Evolutionary conservation across 2,329 filamentous ascomycete genomes (phyloP).

Genomic region (Gremmenia infestans): DNA sequence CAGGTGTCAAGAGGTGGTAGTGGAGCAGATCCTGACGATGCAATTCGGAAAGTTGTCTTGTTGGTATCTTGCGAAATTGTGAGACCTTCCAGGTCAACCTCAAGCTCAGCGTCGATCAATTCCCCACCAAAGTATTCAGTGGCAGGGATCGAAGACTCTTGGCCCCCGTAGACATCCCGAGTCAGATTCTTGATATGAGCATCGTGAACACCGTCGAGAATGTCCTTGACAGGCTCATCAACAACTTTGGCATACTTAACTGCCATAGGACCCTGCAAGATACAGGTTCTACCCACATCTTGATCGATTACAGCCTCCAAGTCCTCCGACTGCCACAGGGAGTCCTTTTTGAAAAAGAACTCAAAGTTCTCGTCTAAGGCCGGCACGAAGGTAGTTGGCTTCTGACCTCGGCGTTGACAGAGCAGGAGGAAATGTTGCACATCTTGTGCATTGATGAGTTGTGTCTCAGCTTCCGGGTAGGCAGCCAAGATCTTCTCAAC

Average conservation of each 20-base stretch:
- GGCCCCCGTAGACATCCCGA: slow-evolving; percentile 71
- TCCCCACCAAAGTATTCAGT: slow-evolving; percentile 96
- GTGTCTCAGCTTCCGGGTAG: slow-evolving; percentile 81
- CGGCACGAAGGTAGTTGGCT: slow-evolving; percentile 94
- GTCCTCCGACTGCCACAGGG: slow-evolving; percentile 97
- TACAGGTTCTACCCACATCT: slow-evolving; percentile 93
- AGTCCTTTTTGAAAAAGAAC: slow-evolving; percentile 99
- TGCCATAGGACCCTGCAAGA: slow-evolving; percentile 90
- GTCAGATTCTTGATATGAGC: slow-evolving; percentile 78
- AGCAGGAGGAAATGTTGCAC: slow-evolving; percentile 94
- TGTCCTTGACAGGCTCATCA: slow-evolving; percentile 92
- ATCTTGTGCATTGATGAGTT: slow-evolving; percentile 97
- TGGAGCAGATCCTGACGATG: slow-evolving; percentile 64
- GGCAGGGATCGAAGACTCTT: slow-evolving; percentile 70
- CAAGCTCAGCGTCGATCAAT: slow-evolving; percentile 64
- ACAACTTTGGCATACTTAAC: slow-evolving; percentile 84
- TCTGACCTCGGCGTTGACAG: slow-evolving; percentile 87
- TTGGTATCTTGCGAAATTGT: slow-evolving; percentile 73
- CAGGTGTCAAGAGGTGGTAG: slow-evolving; percentile 79
- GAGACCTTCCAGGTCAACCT: slow-evolving; percentile 78
- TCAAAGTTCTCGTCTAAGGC: slow-evolving; percentile 96
- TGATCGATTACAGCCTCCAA: slow-evolving; percentile 92
- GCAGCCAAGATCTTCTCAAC: slow-evolving; percentile 74
- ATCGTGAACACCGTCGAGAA: slow-evolving; percentile 85
- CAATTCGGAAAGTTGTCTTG: slow-evolving; percentile 81